Evolutionary conservation across 305 asterid genomes (phyloP).

Genomic region (Fraxinus nigra): DNA sequence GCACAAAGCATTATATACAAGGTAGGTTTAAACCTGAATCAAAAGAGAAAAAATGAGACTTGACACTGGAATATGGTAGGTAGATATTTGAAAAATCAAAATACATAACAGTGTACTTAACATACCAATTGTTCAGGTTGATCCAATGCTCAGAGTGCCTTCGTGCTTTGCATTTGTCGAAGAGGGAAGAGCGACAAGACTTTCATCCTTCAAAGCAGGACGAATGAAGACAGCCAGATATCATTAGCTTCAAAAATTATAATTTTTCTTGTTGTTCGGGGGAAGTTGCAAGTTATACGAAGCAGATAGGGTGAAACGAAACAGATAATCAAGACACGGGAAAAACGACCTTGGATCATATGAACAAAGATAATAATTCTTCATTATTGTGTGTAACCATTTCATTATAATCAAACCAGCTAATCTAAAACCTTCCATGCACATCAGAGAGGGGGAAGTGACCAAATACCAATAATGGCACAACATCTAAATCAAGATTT

Average conservation of each 20-base stretch:
- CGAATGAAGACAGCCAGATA: neutral
- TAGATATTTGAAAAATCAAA: neutral
- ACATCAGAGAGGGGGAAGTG: neutral
- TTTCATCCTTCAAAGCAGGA: constrained; percentile 43
- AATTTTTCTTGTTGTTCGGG: neutral
- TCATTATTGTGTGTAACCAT: neutral
- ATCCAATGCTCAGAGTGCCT: constrained; percentile 32
- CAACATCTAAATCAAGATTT: neutral
- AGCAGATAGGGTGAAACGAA: neutral
- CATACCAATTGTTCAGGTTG: neutral
- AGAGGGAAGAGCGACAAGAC: constrained; percentile 50
- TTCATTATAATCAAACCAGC: neutral
- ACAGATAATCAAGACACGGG: neutral
- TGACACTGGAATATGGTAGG: neutral
- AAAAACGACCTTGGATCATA: neutral
- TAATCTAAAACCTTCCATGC: neutral
- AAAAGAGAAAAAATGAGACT: neutral
- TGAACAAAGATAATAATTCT: neutral
- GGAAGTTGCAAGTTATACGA: neutral
- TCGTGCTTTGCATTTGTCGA: constrained; percentile 28
- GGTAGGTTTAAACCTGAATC: neutral
- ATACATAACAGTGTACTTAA: neutral
- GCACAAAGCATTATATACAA: neutral
- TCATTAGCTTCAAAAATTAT: neutral
- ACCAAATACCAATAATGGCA: neutral